These are phyloP conservation scores for Podospora pseudopauciseta DNA, from an alignment of 495 filamentous ascomycete genomes.

Conservation along the genomic window DNA sequence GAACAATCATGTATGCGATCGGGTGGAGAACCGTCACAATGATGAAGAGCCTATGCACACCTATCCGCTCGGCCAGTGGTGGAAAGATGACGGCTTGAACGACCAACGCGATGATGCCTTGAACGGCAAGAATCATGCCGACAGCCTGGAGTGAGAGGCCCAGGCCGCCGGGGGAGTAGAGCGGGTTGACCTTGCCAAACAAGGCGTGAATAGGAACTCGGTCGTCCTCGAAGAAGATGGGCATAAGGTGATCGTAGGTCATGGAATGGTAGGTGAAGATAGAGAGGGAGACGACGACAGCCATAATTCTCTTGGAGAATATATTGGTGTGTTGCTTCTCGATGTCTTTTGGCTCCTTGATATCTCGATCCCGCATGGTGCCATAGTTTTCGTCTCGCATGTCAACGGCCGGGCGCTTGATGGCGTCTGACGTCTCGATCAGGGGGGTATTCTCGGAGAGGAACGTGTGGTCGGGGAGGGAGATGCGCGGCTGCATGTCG, in stretches of 20 bases:
- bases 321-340: slow-evolving; percentile 40
- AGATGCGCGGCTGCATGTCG: slow-evolving; percentile 63
- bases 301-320: slow-evolving; percentile 62
- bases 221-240: slow-evolving; percentile 79
- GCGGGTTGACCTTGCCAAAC: slow-evolving; percentile 30
- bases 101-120: slow-evolving; percentile 74
- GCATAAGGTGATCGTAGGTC: slow-evolving; percentile 80
- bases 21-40: slow-evolving; percentile 73
- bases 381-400: slow-evolving; percentile 74
- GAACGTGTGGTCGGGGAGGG: slow-evolving; percentile 50
- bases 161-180: slow-evolving; percentile 68
- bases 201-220: slow-evolving; percentile 28
- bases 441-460: slow-evolving; percentile 63
- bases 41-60: slow-evolving; percentile 69
- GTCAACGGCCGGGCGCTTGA: slow-evolving; percentile 65
- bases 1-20: slow-evolving; percentile 70
- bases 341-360: slow-evolving; percentile 32
- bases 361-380: slow-evolving; percentile 61
- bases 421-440: slow-evolving; percentile 66
- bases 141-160: slow-evolving; percentile 69
- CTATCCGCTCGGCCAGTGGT: slow-evolving; percentile 63
- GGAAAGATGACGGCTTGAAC: slow-evolving; percentile 78
- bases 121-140: slow-evolving; percentile 74
- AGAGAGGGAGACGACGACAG: slow-evolving; percentile 67
- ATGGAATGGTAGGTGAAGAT: slow-evolving; percentile 88